Base-by-base conservation (phyloP, 331 rosid species). In the Saraca asoca region DNA sequence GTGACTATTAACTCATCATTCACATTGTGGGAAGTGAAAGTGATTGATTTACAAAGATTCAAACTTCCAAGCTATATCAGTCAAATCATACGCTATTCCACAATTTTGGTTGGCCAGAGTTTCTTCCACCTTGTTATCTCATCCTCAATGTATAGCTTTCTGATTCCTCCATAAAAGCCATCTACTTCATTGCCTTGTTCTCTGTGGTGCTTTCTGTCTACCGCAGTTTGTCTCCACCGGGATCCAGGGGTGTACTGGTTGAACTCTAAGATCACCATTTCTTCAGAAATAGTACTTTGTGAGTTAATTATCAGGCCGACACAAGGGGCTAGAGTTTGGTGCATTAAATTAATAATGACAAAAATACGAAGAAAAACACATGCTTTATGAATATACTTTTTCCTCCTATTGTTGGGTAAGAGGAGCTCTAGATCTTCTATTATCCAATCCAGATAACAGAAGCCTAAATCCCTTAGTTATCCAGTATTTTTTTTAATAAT, bases 111-210 rank as follows among this genome's bases (percentile, higher is more conserved):
- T 61, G 95, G 96, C 94, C 96, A 84, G 19, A 82, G 70, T 39
- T 51, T 76, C 70, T 80, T 81, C 98, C 98, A 94, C 75, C 55
- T 82, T 46, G 81, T 65, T 51, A 86, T 88, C 74, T 90, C 96
- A 44, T 84, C 87, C 42, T 68, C 68, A 8, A 66, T 63, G 9
- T 76, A 68, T 38, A 94, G 80, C 87, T 94, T 90, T 74, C 95
- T 82, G 49, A 94, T 83, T 45, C 98, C 98, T 0, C 95, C 98
- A 51, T 90, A 94, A 51, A 90, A 88, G 4, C 96, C 95, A 57
- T 86, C 92, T 16, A 68, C 65, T 73, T 76, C 96, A 38, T 88
- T 88, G 42, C 98, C 98, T 84, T 88, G 81, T 86, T 88, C 95
- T 35, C 71, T 77, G 58, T 86, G 96, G 24, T 80, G 62, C 63